Evolutionary conservation across 2,329 filamentous ascomycete genomes (phyloP).

Genomic region (Cadophora sp.): DNA sequence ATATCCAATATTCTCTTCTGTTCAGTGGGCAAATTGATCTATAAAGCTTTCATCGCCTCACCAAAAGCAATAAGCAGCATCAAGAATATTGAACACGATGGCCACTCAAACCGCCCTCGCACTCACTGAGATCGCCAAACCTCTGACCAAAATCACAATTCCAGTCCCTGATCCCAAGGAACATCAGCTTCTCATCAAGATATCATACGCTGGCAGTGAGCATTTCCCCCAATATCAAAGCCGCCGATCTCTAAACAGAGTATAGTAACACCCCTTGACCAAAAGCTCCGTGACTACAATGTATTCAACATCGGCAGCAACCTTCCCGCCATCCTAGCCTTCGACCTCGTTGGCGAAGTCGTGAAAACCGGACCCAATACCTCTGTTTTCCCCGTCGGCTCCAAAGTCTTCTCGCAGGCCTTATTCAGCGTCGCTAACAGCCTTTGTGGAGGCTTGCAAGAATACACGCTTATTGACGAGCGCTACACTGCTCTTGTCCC

Average conservation of each 20-base stretch:
- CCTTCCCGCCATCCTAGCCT: slow-evolving; percentile 45
- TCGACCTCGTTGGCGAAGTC: slow-evolving; percentile 47
- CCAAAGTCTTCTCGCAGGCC: slow-evolving; percentile 44
- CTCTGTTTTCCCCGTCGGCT: slow-evolving; percentile 39
- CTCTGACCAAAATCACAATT: slow-evolving; percentile 32
- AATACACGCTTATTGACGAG: slow-evolving; percentile 47
- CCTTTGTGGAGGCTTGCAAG: slow-evolving; percentile 44
- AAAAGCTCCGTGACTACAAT: slow-evolving; percentile 46
- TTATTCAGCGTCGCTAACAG: slow-evolving; percentile 16
- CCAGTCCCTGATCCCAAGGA: slow-evolving; percentile 43
- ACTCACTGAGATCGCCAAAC: slow-evolving; percentile 39
- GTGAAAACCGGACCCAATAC: slow-evolving; percentile 40
- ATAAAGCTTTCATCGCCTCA: too few species aligned
- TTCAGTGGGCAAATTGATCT: not conserved
- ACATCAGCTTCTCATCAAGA: slow-evolving; percentile 47
- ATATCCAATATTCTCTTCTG: not conserved
- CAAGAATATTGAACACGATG: not conserved
- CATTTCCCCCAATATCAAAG: not conserved
- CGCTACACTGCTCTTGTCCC: slow-evolving; percentile 44
- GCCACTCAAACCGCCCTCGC: slow-evolving; percentile 40
- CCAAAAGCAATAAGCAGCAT: too few species aligned
- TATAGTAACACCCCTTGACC: slow-evolving; percentile 45
- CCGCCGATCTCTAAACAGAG: not conserved
- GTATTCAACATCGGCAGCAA: slow-evolving; percentile 45
- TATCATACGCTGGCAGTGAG: slow-evolving; percentile 44